Evolutionary conservation across 495 filamentous ascomycete genomes (phyloP).

Genomic region (Lasiosphaeria miniovina): DNA sequence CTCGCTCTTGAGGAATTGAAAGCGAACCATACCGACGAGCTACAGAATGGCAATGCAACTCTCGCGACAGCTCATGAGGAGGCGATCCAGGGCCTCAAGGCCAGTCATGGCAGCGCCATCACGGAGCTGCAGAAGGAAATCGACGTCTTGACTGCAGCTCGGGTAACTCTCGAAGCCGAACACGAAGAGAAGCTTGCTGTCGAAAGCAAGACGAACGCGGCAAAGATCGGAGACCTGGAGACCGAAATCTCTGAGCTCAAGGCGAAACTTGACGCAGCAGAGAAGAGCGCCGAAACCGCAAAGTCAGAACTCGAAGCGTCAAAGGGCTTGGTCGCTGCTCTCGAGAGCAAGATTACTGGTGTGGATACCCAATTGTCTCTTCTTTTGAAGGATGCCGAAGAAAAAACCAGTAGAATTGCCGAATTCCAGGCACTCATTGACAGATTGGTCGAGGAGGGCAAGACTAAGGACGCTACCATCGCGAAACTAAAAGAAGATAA

Average conservation of each 20-base stretch:
- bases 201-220: conserved; percentile 29
- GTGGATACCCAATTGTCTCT: conserved; percentile 36
- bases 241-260: conserved; percentile 42
- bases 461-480: conserved; percentile 41
- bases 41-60: conserved; percentile 34
- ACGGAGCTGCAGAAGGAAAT: conserved; percentile 45
- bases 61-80: conserved; percentile 34
- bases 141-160: conserved; percentile 37
- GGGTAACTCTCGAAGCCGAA: conserved; percentile 23
- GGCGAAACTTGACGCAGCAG: conserved; percentile 32
- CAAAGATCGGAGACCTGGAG: conserved; percentile 39
- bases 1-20: conserved; percentile 38
- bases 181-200: conserved; percentile 31
- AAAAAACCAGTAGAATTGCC: conserved; percentile 33
- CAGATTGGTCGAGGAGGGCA: conserved; percentile 36
- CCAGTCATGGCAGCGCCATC: conserved; percentile 35
- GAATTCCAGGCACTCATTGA: conserved; percentile 43
- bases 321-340: conserved; percentile 28
- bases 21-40: conserved; percentile 39
- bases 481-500: conserved; percentile 48
- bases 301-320: conserved; percentile 39
- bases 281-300: conserved; percentile 35
- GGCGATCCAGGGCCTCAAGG: conserved; percentile 39
- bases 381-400: conserved; percentile 38
- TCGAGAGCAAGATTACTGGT: conserved; percentile 36